Conservation (phyloP, 768 basidiomycete species). For the Chlorophyllum brunneum region DNA sequence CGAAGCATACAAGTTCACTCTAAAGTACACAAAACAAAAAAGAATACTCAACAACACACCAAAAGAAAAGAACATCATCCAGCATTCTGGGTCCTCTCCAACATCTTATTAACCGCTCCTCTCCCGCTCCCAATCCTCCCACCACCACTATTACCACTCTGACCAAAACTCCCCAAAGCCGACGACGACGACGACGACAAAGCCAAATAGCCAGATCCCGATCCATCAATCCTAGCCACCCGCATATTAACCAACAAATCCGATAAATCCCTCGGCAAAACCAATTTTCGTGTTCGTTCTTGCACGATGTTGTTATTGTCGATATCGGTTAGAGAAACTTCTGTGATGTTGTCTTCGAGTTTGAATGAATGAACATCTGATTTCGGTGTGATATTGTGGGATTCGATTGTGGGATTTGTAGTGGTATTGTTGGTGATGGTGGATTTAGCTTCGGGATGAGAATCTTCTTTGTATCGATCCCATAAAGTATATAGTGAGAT, state of each 20-base stretch:
- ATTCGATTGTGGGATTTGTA: background rate
- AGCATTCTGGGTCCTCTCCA: slow-evolving; percentile 68
- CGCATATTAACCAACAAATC: background rate
- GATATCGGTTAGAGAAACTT: background rate
- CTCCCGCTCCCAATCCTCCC: background rate
- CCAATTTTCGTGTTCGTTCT: background rate
- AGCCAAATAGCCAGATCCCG: background rate
- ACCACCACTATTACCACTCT: background rate
- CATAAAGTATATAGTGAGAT: slow-evolving; percentile 86
- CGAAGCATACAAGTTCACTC: no score
- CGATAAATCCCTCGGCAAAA: background rate
- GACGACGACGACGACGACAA: background rate
- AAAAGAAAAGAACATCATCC: background rate
- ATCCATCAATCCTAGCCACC: background rate
- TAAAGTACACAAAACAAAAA: background rate
- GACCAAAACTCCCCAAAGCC: background rate
- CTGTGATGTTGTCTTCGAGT: background rate
- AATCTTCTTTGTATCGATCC: slow-evolving; percentile 77
- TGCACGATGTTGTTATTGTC: background rate
- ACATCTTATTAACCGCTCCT: slow-evolving; percentile 49
- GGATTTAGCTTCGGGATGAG: slow-evolving; percentile 30
- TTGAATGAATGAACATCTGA: background rate
- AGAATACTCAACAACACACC: background rate
- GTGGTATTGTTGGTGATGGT: slow-evolving; percentile 22
- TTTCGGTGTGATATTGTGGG: background rate